These are phyloP conservation scores for Paramecium caudatum DNA, from an alignment of 73 alveolate species.

Conservation along the genomic window DNA sequence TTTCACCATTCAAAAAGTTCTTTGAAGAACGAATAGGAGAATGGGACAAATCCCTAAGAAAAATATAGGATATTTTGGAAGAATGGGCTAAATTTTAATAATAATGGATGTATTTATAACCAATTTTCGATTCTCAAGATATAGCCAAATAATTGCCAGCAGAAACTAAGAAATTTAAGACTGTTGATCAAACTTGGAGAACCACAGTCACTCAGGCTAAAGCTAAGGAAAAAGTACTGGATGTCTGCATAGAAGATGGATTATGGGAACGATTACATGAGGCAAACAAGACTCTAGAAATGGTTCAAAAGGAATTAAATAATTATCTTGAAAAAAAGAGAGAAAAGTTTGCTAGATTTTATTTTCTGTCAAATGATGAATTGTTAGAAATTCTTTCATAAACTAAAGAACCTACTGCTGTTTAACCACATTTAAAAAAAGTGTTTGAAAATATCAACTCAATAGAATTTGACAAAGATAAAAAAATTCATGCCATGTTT, in stretches of 20 bases:
- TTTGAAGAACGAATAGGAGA: slow-evolving; percentile 99
- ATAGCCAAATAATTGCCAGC: slow-evolving; percentile 99
- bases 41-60: slow-evolving; percentile 98
- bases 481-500: slow-evolving; percentile 87
- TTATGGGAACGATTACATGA: slow-evolving; percentile 99
- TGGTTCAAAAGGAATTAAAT: slow-evolving; percentile 95
- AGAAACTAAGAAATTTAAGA: slow-evolving; percentile 99
- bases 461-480: slow-evolving; percentile 89
- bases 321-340: slow-evolving; percentile 97
- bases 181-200: slow-evolving; percentile 99
- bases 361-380: slow-evolving; percentile 98
- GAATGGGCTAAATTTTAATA: slow-evolving; percentile 99
- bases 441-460: slow-evolving; percentile 97
- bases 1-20: slow-evolving; percentile 99
- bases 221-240: slow-evolving; percentile 92
- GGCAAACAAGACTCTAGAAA: slow-evolving; percentile 96
- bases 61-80: slow-evolving; percentile 98
- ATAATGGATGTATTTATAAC: slow-evolving; percentile 99
- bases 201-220: slow-evolving; percentile 96
- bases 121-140: slow-evolving; percentile 99
- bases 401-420: slow-evolving; percentile 92
- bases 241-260: slow-evolving; percentile 96
- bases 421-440: slow-evolving; percentile 88
- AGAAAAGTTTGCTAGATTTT: slow-evolving; percentile 98
- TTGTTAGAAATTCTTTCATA: slow-evolving; percentile 96